phyloP scores from a whole-genome alignment of 208 protist species.

The Phytomonas sp. region DNA sequence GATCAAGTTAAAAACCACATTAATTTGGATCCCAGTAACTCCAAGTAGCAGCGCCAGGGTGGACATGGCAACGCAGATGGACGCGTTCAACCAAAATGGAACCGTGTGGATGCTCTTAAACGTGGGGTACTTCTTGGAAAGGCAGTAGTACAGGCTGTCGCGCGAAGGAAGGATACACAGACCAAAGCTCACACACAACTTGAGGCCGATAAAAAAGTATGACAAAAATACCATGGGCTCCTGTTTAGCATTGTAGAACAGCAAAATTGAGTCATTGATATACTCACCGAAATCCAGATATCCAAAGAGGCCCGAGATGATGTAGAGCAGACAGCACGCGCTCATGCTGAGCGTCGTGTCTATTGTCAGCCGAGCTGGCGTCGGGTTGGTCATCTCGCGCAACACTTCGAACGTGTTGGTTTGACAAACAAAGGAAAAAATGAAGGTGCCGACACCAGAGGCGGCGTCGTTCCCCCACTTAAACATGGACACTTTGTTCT shows the following conservation, averaged over 20 bases:
- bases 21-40: conserved; percentile 60
- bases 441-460: conserved; percentile 65
- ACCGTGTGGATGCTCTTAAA: conserved; percentile 38
- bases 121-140: conserved; percentile 33
- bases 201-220: conserved; percentile 66
- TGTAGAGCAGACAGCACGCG: conserved; percentile 42
- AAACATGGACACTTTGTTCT: conserved; percentile 43
- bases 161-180: conserved; percentile 65
- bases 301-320: conserved; percentile 64
- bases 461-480: conserved; percentile 53
- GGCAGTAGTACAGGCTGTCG: conserved; percentile 63
- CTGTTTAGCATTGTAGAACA: conserved; percentile 35
- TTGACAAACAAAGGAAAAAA: conserved; percentile 78
- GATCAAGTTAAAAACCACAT: conserved; percentile 72
- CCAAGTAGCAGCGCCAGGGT: conserved; percentile 62
- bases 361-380: conserved; percentile 32
- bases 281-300: conserved; percentile 63
- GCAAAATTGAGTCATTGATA: conserved; percentile 47
- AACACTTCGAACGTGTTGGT: conserved; percentile 74
- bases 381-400: conserved; percentile 47
- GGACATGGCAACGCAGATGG: conserved; percentile 49
- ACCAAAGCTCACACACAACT: conserved; percentile 71
- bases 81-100: conserved; percentile 45
- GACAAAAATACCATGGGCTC: conserved; percentile 39
- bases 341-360: conserved; percentile 53